Conservation (phyloP, 495 filamentous ascomycete genomes). For the Aspergillus nidulans region DNA sequence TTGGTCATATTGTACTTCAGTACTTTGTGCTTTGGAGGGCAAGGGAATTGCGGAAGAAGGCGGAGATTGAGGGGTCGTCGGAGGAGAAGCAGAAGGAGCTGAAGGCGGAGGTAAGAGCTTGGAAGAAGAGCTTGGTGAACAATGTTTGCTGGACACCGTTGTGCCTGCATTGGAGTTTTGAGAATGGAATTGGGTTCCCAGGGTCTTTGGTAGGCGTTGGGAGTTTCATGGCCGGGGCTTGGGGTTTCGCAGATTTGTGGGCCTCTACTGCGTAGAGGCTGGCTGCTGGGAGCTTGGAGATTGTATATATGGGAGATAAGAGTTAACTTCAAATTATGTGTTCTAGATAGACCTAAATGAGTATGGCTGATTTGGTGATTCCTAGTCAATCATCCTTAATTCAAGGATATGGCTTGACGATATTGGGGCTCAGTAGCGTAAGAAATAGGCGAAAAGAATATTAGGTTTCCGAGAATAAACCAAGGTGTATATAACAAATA, state of each 20-base stretch:
- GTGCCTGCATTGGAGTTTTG: conserved; percentile 76
- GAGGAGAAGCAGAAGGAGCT: conserved; percentile 36
- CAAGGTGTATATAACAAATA: not conserved
- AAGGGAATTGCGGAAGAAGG: conserved; percentile 32
- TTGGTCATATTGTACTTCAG: conserved; percentile 70
- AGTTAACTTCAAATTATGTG: too few species aligned
- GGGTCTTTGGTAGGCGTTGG: conserved; percentile 62
- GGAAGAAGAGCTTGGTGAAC: conserved; percentile 42
- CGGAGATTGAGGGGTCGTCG: conserved; percentile 20
- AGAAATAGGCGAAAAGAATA: too few species aligned
- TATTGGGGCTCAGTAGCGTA: too few species aligned
- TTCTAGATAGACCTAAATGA: too few species aligned
- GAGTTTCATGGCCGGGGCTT: conserved; percentile 54
- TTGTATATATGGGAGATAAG: conserved; percentile 13
- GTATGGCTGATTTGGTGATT: too few species aligned
- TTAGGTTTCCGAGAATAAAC: not conserved
- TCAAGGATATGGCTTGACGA: too few species aligned
- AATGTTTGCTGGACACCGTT: conserved; percentile 57
- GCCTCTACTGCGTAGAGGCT: conserved; percentile 22
- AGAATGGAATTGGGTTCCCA: conserved; percentile 65
- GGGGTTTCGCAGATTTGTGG: conserved; percentile 38
- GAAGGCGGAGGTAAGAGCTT: conserved; percentile 40
- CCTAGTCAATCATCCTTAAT: too few species aligned
- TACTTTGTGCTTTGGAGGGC: conserved; percentile 59
- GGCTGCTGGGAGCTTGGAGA: not conserved